A percentile compares a stretch with the other conserved stretches of the same genome.
Evolutionary conservation across 805 yeast genomes (phyloP).

Genomic region (Candida khao-thaluensis): DNA sequence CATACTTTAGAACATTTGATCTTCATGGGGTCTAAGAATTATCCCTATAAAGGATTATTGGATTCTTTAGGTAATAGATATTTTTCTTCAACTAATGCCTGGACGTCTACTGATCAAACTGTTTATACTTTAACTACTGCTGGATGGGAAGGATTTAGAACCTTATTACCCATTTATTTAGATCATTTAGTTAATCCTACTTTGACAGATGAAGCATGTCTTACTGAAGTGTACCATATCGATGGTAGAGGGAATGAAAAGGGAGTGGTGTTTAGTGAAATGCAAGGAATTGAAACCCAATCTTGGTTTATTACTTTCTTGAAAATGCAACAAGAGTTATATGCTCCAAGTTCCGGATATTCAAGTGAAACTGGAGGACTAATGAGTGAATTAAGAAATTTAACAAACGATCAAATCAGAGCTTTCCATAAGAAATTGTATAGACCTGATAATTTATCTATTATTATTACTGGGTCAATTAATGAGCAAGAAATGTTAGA

Average conservation of each 20-base stretch:
- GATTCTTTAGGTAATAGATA: constrained; percentile 84
- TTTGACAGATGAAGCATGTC: constrained; percentile 82
- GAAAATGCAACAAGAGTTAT: constrained; percentile 58
- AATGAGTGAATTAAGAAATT: constrained; percentile 67
- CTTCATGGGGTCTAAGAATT: constrained; percentile 88
- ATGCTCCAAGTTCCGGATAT: constrained; percentile 67
- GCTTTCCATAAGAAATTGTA: constrained; percentile 71
- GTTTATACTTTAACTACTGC: constrained; percentile 90
- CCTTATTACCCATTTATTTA: constrained; percentile 80
- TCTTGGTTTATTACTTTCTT: constrained; percentile 65
- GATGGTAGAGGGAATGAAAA: constrained; percentile 89
- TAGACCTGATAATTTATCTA: constrained; percentile 79
- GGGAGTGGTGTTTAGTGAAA: constrained; percentile 96
- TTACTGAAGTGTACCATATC: constrained; percentile 92
- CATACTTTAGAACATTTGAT: constrained; percentile 93
- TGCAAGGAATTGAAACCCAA: constrained; percentile 89
- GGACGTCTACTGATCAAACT: constrained; percentile 96
- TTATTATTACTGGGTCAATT: constrained; percentile 84
- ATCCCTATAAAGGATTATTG: constrained; percentile 87
- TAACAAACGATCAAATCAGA: constrained; percentile 72
- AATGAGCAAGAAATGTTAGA: constrained; percentile 68
- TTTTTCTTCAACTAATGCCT: constrained; percentile 88
- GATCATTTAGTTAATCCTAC: constrained; percentile 88
- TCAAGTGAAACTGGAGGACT: constrained; percentile 94
- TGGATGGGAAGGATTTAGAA: constrained; percentile 92